phyloP scores from a whole-genome alignment of 371 early-diverging fungal genomes.

The Actinomortierella wolfii region DNA sequence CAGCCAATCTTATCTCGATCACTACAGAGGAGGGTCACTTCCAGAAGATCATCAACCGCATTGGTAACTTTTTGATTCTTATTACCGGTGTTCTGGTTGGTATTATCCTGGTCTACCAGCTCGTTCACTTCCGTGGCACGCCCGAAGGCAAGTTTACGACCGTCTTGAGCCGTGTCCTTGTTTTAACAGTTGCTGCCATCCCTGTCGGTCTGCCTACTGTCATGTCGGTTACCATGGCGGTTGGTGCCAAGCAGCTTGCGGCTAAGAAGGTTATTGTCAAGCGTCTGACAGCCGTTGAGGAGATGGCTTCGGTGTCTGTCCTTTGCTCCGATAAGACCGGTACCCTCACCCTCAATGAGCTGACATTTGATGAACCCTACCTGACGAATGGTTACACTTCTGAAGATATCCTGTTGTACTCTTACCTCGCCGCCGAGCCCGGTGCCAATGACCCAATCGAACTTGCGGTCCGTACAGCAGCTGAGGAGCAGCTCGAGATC shows the following conservation, averaged over 20 bases:
- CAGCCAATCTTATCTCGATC: conserved; percentile 84
- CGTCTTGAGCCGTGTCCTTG: conserved; percentile 80
- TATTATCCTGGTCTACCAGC: conserved; percentile 78
- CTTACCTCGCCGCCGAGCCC: conserved; percentile 89
- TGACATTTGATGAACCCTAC: conserved; percentile 91
- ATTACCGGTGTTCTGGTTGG: conserved; percentile 80
- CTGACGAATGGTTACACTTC: conserved; percentile 70
- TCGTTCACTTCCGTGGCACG: conserved; percentile 49
- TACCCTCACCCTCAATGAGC: conserved; percentile 91
- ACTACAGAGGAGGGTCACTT: conserved; percentile 84
- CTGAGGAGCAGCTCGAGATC: conserved; percentile 69
- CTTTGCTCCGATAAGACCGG: conserved; percentile 98
- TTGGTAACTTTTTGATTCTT: conserved; percentile 91
- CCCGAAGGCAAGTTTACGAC: conserved; percentile 52
- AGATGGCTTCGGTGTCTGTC: conserved; percentile 90
- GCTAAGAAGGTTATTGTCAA: conserved; percentile 94
- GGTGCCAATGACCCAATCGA: conserved; percentile 94
- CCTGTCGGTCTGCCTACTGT: conserved; percentile 96
- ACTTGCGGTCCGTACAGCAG: conserved; percentile 85
- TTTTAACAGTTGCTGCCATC: conserved; percentile 95
- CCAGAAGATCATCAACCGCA: conserved; percentile 88
- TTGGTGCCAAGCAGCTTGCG: conserved; percentile 94
- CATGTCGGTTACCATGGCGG: conserved; percentile 95
- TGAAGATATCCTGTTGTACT: conserved; percentile 80
- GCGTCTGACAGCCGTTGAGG: conserved; percentile 93